Evolutionary conservation across 2,329 filamentous ascomycete genomes (phyloP), one percentile per base, ranked within the genome.

Genomic region (Capronia epimyces): DNA sequence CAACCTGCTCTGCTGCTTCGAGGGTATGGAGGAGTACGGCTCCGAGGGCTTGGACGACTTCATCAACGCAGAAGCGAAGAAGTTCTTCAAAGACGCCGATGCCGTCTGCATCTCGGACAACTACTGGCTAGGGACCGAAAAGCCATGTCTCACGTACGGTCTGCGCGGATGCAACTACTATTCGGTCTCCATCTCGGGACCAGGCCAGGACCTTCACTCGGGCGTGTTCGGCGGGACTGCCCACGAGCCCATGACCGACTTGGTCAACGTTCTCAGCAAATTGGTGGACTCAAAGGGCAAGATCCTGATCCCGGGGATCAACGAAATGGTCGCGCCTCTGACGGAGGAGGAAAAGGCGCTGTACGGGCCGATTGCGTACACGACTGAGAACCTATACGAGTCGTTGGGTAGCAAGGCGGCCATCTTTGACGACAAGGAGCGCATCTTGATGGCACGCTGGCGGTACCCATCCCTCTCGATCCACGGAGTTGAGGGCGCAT

Each of bases 21-120:
- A 98, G 77, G 93, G 93, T 43, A 98, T 98, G 93, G 93, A 98
- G 74, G 93, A 98, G 75, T 95, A 95, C 68, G 93, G 93, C 44
- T 96, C 90, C 0, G 91, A 97, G 68, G 93, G 93, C 31, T 79
- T 98, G 49, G 93, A 98, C 65, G 91, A 95, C 62, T 86, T 97
- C 60, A 96, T 98, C 71, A 79, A 86, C 61, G 84, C 81, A 41
- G 93, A 98, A 74, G 89, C 86, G 60, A 89, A 94, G 74, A 86
- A 87, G 64, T 97, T 84, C 77, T 98, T 98, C 75, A 89, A 89
- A 65, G 91, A 96, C 64, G 83, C 89, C 29, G 93, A 98, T 61
- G 93, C 90, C 4, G 89, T 97, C 54, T 98, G 93, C 75, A 98
- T 98, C 67, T 95, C 89, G 42, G 93, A 98, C 72, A 98, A 98